Evolutionary conservation across 768 basidiomycete genomes (phyloP).

Genomic region (Dioszegia crocea): DNA sequence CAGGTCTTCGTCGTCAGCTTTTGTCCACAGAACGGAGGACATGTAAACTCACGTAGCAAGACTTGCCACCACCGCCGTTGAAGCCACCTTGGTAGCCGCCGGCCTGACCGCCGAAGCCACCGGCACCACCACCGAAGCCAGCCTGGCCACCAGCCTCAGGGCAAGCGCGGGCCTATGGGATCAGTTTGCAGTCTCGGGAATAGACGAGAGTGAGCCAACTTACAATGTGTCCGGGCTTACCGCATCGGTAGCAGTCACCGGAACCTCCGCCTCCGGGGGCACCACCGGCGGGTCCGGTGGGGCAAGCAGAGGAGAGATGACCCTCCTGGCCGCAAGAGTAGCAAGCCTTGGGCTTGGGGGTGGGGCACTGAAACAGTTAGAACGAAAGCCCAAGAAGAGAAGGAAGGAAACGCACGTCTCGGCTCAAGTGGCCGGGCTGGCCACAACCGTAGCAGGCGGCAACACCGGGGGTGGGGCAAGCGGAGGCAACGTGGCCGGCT

Average conservation of each 20-base stretch:
- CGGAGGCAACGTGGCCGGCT: conserved; percentile 48
- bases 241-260: conserved; percentile 49
- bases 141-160: conserved; percentile 36
- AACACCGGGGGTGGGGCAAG: conserved; percentile 41
- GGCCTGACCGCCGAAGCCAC: conserved; percentile 23
- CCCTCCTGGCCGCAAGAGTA: conserved; percentile 49
- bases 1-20: conserved; percentile 41
- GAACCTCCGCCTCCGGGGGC: conserved; percentile 22
- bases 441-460: conserved; percentile 49
- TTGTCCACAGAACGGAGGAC: background rate
- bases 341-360: conserved; percentile 47
- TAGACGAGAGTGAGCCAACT: too few relatives aligned
- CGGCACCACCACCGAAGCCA: conserved; percentile 18
- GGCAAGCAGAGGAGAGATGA: conserved; percentile 48
- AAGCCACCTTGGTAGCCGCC: conserved; percentile 36
- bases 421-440: conserved; percentile 44
- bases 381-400: background rate
- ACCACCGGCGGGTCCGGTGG: conserved; percentile 33
- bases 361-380: conserved; percentile 34
- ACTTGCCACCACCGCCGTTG: conserved; percentile 35
- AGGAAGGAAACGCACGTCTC: conserved; percentile 27
- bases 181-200: background rate
- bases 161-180: conserved; percentile 42
- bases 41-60: conserved; percentile 48
- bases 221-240: conserved; percentile 49